Base-by-base conservation (phyloP, 768 basidiomycete genomes). In the Suillus lakei region DNA sequence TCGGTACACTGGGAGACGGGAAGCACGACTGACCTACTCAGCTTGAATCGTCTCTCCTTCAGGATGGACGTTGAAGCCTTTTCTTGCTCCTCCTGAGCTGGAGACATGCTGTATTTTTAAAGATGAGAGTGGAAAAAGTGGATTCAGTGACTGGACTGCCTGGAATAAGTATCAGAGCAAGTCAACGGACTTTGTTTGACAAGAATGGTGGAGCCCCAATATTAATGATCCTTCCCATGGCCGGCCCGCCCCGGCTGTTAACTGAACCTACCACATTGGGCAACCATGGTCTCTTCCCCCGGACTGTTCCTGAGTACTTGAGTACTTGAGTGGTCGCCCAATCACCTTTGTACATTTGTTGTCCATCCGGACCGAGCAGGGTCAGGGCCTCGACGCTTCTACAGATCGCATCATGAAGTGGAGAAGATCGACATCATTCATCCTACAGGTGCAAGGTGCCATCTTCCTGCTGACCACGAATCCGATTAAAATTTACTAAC, bases 1-100 rank as follows among this genome's bases (percentile, higher is more conserved):
- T 58, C 21, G 36, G 55, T 50, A 64, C 59, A 43, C 16, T 41
- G 13, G 18, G 38, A 55, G 26, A 58, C 36, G 44, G 51, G 48
- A 36, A 69, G 56, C 63, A 61, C 18, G 6, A 64, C 85, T 44
- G 66, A 91, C 93, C 92, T 90, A 86, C 90, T 93, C 64, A 95
- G 80, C 81, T 95, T 95, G 82, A 95, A 94, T 61, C 93, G 85
- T 62, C 93, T 83, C 71, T 95, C 92, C 77, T 92, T 94, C 64
- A 91, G 81, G 2, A 88, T 84, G 32, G 83, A 78, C 0, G 85
- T 71, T 0, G 84, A 74, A 15, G 78, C 72, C 65, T 85, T 84
- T 60, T 85, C 83, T 64, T 84, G 83, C 0, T 60, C 61, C 0
- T 80, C 77, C 13, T 78, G 77, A 0, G 69, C 63, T 36, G 77